Evolutionary conservation across 768 basidiomycete genomes (phyloP).

Genomic region (Hebeloma cylindrosporum): DNA sequence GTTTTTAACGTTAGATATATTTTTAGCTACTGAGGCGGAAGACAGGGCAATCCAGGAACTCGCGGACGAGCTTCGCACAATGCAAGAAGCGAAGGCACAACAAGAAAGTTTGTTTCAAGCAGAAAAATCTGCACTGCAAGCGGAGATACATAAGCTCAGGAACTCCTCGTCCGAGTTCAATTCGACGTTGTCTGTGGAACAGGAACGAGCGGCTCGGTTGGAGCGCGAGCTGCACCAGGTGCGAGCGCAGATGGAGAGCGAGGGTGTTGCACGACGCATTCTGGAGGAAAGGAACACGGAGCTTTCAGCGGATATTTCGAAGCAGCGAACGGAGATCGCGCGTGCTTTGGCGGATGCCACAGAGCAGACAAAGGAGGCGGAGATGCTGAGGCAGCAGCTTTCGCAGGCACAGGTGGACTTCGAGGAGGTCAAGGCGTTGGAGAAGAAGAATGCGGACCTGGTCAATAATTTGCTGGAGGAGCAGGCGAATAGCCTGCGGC

Average conservation of each 20-base stretch:
- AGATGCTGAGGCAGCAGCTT: conserved; percentile 62
- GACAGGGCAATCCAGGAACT: conserved; percentile 75
- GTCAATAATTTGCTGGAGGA: conserved; percentile 69
- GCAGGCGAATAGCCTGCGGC: conserved; percentile 67
- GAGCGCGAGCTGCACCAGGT: conserved; percentile 67
- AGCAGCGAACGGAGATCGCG: conserved; percentile 52
- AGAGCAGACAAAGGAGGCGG: conserved; percentile 60
- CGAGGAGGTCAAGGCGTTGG: conserved; percentile 67
- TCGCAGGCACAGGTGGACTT: conserved; percentile 58
- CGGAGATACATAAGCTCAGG: conserved; percentile 57
- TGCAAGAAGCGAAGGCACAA: conserved; percentile 54
- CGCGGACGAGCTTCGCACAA: conserved; percentile 60
- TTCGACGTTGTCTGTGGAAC: conserved; percentile 40
- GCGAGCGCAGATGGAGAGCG: conserved; percentile 63
- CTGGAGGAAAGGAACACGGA: conserved; percentile 65
- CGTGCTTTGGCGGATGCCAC: conserved; percentile 67
- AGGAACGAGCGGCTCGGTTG: conserved; percentile 51
- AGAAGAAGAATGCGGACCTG: conserved; percentile 62
- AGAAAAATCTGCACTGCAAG: conserved; percentile 53
- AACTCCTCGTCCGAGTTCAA: conserved; percentile 42
- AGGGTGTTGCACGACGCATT: conserved; percentile 57
- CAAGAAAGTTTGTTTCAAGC: conserved; percentile 61
- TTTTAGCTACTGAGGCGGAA: conserved; percentile 70
- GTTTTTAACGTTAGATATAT: too few species aligned
- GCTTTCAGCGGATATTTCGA: conserved; percentile 53